Percentiles rank a stretch among this genome's conserved stretches.
phyloP scores from a whole-genome alignment of 768 basidiomycete genomes.

The Phylloporus arenicola region DNA sequence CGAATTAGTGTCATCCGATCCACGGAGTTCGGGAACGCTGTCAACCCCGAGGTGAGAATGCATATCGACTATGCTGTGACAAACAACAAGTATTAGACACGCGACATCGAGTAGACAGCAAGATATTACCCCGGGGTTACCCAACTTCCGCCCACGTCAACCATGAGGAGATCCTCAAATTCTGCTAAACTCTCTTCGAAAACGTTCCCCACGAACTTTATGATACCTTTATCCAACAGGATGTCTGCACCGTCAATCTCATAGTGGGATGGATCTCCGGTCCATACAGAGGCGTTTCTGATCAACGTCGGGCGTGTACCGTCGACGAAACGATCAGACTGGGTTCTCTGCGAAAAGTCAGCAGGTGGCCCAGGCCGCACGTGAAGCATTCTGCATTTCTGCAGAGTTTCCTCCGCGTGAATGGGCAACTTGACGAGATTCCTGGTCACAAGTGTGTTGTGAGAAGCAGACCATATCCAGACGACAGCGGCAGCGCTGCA shows the following conservation, averaged over 20 bases:
- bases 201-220: slow-evolving; percentile 38
- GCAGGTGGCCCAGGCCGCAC: slow-evolving; percentile 34
- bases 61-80: slow-evolving; percentile 50
- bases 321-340: slow-evolving; percentile 35
- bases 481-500: slow-evolving; percentile 11
- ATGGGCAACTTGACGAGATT: slow-evolving; percentile 21
- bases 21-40: slow-evolving; percentile 49
- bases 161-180: slow-evolving; percentile 41
- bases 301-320: slow-evolving; percentile 38
- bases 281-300: slow-evolving; percentile 50
- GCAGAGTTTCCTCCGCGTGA: slow-evolving; percentile 27
- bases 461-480: slow-evolving; percentile 20
- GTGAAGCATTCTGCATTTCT: slow-evolving; percentile 33
- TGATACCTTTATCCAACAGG: slow-evolving; percentile 36
- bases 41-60: slow-evolving; percentile 78
- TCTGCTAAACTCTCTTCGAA: slow-evolving; percentile 32
- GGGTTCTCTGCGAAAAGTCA: slow-evolving; percentile 29
- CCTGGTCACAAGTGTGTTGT: slow-evolving; percentile 4
- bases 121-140: slow-evolving; percentile 57
- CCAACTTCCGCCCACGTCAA: slow-evolving; percentile 64
- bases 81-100: slow-evolving; percentile 32
- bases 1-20: slow-evolving; percentile 60
- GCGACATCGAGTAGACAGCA: slow-evolving; percentile 19
- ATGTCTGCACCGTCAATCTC: slow-evolving; percentile 36
- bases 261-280: slow-evolving; percentile 37